Conservation (phyloP, 2,329 filamentous ascomycete species). For the Fusarium staphyleae region DNA sequence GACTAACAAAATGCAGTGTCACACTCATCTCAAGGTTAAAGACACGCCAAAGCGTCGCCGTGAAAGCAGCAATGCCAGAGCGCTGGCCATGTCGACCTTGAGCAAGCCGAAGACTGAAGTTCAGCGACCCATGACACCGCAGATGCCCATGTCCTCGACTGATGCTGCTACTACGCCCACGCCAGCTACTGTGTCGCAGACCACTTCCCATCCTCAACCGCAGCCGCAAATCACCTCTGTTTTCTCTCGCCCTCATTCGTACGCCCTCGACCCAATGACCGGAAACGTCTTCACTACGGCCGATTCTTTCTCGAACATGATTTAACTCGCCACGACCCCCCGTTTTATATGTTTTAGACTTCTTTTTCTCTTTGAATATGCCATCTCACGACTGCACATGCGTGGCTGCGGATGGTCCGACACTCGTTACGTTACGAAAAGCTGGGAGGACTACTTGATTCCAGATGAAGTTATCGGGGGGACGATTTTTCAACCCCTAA, state of each 20-base stretch:
- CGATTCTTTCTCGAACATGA: conserved; percentile 42
- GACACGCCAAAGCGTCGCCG: conserved; percentile 73
- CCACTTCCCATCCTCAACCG: conserved; percentile 38
- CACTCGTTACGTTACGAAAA: conserved; percentile 41
- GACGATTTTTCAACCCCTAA: conserved; percentile 17
- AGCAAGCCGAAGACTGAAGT: conserved; percentile 58
- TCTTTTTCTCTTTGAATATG: conserved; percentile 31
- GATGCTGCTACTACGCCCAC: conserved; percentile 38
- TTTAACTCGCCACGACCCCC: conserved; percentile 35
- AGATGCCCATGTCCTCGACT: conserved; percentile 36
- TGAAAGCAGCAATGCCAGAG: conserved; percentile 63
- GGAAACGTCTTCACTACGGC: conserved; percentile 35
- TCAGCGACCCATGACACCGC: conserved; percentile 46
- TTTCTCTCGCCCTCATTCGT: conserved; percentile 28
- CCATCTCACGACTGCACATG: conserved; percentile 36
- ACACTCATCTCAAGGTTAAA: conserved; percentile 75
- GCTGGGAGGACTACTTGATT: conserved; percentile 39
- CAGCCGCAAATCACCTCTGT: conserved; percentile 40
- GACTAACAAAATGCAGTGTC: conserved; percentile 59
- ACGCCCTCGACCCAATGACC: conserved; percentile 35
- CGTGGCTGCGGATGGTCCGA: conserved; percentile 35
- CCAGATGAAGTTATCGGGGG: conserved; percentile 30
- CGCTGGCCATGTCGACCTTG: conserved; percentile 51
- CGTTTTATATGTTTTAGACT: conserved; percentile 24
- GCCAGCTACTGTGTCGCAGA: conserved; percentile 40